These are phyloP conservation scores for Agastache rugosa DNA, from an alignment of 257 asterid species.

Conservation along the genomic window DNA sequence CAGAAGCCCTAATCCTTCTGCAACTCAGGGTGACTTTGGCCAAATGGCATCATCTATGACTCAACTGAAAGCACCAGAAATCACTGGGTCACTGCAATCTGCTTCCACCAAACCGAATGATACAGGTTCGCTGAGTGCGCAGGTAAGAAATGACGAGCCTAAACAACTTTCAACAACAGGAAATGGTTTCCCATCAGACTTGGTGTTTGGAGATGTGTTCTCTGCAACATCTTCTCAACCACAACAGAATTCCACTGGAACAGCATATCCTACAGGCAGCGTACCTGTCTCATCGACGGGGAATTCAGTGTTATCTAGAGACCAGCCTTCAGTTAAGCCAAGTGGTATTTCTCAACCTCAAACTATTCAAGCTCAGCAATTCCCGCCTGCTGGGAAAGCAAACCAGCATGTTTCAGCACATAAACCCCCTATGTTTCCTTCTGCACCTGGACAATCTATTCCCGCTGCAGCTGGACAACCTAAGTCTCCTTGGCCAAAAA, in stretches of 20 bases:
- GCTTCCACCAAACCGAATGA: conserved; percentile 53
- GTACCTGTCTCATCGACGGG: conserved; percentile 50
- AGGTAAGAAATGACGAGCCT: conserved; percentile 51
- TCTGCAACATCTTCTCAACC: conserved; percentile 57
- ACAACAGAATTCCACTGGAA: conserved; percentile 46
- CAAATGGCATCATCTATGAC: conserved; percentile 44
- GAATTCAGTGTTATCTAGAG: conserved; percentile 47
- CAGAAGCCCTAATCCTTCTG: conserved; percentile 50
- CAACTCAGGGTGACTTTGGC: conserved; percentile 54
- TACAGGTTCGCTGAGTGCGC: conserved; percentile 43
- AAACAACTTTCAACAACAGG: conserved; percentile 56
- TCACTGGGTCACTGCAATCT: conserved; percentile 51
- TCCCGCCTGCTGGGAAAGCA: conserved; percentile 52
- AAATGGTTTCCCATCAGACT: conserved; percentile 65
- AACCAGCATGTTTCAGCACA: conserved; percentile 57
- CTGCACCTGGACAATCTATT: conserved; percentile 48
- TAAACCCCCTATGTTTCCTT: conserved; percentile 55
- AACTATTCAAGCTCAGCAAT: conserved; percentile 55
- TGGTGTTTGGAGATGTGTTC: conserved; percentile 69
- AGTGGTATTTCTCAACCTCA: conserved; percentile 52
- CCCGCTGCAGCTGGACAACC: conserved; percentile 48
- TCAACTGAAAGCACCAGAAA: conserved; percentile 54
- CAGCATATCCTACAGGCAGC: conserved; percentile 48
- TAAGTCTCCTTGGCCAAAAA: conserved; percentile 87
- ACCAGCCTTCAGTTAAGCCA: conserved; percentile 54